A percentile compares a stretch with the other conserved stretches of the same genome.
phyloP scores from a whole-genome alignment of 116 monocot species.

The Phalaenopsis hybrid region DNA sequence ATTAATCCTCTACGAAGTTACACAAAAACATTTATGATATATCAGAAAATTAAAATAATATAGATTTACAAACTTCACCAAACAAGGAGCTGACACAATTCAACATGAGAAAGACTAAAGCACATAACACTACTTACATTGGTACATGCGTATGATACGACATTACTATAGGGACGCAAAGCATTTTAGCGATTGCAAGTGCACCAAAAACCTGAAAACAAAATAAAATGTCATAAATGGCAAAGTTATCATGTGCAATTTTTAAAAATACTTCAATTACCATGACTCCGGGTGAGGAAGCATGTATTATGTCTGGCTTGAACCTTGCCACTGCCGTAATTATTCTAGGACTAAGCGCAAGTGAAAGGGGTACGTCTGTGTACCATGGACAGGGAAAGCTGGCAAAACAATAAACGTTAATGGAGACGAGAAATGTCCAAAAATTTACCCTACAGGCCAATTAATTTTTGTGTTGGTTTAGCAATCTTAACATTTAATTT shows the following conservation, averaged over 20 bases:
- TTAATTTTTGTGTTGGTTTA: too few species aligned
- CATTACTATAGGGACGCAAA: slow-evolving; percentile 83
- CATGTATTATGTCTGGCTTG: slow-evolving; percentile 93
- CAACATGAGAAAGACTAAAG: neutral
- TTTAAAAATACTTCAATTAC: slow-evolving; percentile 24
- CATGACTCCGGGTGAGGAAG: slow-evolving; percentile 96
- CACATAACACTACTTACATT: slow-evolving; percentile 39
- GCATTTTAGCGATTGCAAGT: slow-evolving; percentile 77
- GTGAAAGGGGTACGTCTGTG: slow-evolving; percentile 76
- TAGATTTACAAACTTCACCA: neutral
- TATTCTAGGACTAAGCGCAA: slow-evolving; percentile 95
- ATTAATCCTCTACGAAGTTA: neutral
- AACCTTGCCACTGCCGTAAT: slow-evolving; percentile 86
- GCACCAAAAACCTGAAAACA: slow-evolving; percentile 86
- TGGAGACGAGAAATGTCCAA: too few species aligned
- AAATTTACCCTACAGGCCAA: too few species aligned
- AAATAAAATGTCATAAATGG: neutral
- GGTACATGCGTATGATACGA: slow-evolving; percentile 98
- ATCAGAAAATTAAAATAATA: neutral
- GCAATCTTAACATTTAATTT: too few species aligned
- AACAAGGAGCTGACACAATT: neutral
- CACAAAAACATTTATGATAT: neutral
- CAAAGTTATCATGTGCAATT: neutral
- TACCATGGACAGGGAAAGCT: slow-evolving; percentile 98
- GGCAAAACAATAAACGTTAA: slow-evolving; percentile 14